phyloP scores from a whole-genome alignment of 176 grass and related monocot species.

The Saccharum spontaneum region DNA sequence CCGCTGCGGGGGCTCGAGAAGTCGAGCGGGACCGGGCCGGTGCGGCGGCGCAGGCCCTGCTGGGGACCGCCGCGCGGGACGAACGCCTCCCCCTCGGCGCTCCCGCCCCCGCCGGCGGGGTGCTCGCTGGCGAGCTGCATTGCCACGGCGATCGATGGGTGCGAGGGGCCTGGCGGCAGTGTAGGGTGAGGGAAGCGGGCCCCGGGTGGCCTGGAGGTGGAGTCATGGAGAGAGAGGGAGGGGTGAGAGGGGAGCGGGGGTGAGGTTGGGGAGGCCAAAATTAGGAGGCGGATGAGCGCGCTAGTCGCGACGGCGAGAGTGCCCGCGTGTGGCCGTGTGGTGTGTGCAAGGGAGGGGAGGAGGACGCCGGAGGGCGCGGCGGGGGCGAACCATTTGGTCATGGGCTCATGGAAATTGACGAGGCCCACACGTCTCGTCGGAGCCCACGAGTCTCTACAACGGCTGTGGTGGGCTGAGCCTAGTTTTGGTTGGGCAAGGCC shows the following conservation, averaged over 20 bases:
- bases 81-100: constrained; percentile 32
- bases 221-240: neutral
- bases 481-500: neutral
- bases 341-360: neutral
- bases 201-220: neutral
- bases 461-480: neutral
- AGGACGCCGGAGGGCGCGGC: neutral
- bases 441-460: neutral
- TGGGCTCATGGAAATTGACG: no score
- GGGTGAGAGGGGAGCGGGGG: no score
- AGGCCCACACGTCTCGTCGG: neutral
- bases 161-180: neutral
- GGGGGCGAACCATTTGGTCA: no score
- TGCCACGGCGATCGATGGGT: neutral
- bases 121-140: constrained; percentile 12
- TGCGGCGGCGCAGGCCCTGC: constrained; percentile 37
- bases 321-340: neutral
- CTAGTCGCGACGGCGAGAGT: neutral
- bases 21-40: neutral
- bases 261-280: constrained; percentile 2
- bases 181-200: neutral
- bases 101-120: neutral
- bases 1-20: constrained; percentile 6
- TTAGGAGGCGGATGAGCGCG: constrained; percentile 39
- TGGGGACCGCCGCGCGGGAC: constrained; percentile 7